phyloP scores from a whole-genome alignment of 1,284 basidiomycete species.

The Kalmanozyma brasiliensis region DNA sequence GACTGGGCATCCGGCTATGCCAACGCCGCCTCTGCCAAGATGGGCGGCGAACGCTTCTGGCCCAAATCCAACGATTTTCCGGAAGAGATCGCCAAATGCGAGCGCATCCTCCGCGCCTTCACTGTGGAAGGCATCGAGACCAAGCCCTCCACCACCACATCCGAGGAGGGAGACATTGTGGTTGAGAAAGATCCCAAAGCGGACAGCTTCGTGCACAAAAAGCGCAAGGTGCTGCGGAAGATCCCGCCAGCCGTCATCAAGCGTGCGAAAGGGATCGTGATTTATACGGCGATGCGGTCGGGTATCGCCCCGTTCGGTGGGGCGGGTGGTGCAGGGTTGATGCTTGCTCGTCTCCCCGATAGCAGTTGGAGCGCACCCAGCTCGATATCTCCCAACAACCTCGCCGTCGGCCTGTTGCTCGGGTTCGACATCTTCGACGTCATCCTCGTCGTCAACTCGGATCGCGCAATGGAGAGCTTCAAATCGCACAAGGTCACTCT shows the following conservation, averaged over 20 bases:
- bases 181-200: slow-evolving; percentile 40
- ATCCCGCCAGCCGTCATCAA: slow-evolving; percentile 71
- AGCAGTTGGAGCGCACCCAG: slow-evolving; percentile 71
- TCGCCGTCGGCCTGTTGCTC: slow-evolving; percentile 65
- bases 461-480: slow-evolving; percentile 71
- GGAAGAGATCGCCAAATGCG: slow-evolving; percentile 71
- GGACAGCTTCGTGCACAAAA: slow-evolving; percentile 65
- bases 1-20: slow-evolving; percentile 65
- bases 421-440: slow-evolving; percentile 65
- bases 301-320: slow-evolving; percentile 72
- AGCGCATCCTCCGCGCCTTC: slow-evolving; percentile 69
- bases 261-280: slow-evolving; percentile 69
- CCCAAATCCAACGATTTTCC: slow-evolving; percentile 71
- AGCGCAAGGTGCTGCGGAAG: slow-evolving; percentile 70
- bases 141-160: slow-evolving; percentile 14
- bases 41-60: slow-evolving; percentile 72
- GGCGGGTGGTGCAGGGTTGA: slow-evolving; percentile 70
- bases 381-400: slow-evolving; percentile 71
- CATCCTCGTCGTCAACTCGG: slow-evolving; percentile 70
- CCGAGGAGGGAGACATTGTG: slow-evolving; percentile 20
- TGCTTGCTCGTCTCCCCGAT: slow-evolving; percentile 60
- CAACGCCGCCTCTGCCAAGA: slow-evolving; percentile 58
- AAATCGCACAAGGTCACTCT: slow-evolving; percentile 71
- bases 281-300: slow-evolving; percentile 71
- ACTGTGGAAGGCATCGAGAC: slow-evolving; percentile 61